These are phyloP conservation scores for Daedaleopsis sinensis DNA, from an alignment of 768 basidiomycete genomes.

Conservation along the genomic window DNA sequence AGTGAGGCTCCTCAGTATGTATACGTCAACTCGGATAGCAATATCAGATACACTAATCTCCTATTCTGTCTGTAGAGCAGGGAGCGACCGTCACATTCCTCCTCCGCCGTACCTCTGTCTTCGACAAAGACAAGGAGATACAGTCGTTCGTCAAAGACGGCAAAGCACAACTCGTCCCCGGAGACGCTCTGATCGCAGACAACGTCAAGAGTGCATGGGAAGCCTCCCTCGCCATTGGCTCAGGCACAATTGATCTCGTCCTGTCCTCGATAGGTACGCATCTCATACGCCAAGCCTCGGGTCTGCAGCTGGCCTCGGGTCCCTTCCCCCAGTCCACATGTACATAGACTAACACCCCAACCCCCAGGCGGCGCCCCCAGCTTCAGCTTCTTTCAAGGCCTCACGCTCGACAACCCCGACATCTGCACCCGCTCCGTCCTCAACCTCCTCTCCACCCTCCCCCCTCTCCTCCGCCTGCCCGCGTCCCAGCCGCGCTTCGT, in stretches of 20 bases:
- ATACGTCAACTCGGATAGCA: not conserved
- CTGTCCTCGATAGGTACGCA: slow-evolving; percentile 64
- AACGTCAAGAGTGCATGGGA: slow-evolving; percentile 59
- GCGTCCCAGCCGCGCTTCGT: slow-evolving; percentile 51
- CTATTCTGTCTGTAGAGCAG: slow-evolving; percentile 39
- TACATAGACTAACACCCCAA: slow-evolving; percentile 2
- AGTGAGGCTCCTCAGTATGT: slow-evolving; percentile 35
- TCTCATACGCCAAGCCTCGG: not conserved
- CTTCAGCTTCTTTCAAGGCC: slow-evolving; percentile 51
- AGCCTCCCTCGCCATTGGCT: slow-evolving; percentile 27
- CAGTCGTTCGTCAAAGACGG: slow-evolving; percentile 53
- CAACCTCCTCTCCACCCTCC: slow-evolving; percentile 59
- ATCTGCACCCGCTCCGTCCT: slow-evolving; percentile 61
- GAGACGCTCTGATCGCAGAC: slow-evolving; percentile 57
- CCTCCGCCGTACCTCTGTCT: slow-evolving; percentile 52
- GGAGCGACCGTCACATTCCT: slow-evolving; percentile 68
- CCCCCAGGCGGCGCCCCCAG: slow-evolving; percentile 51
- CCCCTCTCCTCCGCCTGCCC: slow-evolving; percentile 32
- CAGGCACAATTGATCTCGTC: slow-evolving; percentile 49
- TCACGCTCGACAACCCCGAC: slow-evolving; percentile 51
- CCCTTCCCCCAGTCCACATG: too few species aligned
- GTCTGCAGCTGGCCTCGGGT: too few species aligned
- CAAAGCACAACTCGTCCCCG: slow-evolving; percentile 56
- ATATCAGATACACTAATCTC: too few species aligned
- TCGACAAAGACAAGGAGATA: slow-evolving; percentile 57